Evolutionary conservation across 202 grass and related monocot genomes (phyloP).

Genomic region (Hordeum pubiflorum): DNA sequence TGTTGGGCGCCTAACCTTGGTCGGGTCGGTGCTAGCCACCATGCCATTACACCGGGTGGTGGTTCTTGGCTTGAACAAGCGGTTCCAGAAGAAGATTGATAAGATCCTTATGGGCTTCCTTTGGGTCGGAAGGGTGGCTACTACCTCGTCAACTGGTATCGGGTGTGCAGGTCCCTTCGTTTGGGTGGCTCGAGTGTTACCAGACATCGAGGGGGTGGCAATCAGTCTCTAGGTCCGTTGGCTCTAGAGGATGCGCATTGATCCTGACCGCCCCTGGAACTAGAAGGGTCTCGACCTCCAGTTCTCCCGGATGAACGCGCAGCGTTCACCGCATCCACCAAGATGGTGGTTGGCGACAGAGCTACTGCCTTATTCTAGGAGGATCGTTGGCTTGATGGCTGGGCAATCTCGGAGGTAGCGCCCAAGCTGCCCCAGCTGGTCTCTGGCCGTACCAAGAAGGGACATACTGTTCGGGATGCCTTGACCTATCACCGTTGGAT

Average conservation of each 20-base stretch:
- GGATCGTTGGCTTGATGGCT: background rate
- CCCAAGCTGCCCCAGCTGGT: background rate
- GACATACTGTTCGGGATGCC: background rate
- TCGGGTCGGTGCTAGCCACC: background rate
- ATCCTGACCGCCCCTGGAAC: background rate
- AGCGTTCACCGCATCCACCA: background rate
- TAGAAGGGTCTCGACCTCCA: background rate
- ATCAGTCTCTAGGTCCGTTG: background rate
- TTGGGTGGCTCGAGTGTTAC: background rate
- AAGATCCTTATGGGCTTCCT: background rate
- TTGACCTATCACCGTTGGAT: background rate
- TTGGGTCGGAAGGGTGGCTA: background rate
- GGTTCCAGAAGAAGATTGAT: background rate
- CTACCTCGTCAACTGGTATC: background rate
- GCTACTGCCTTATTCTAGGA: background rate
- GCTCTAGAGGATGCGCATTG: background rate
- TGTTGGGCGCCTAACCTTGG: background rate
- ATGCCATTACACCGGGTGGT: background rate
- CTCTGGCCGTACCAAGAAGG: no score
- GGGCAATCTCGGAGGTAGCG: background rate
- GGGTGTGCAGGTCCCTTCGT: background rate
- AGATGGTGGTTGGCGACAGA: background rate
- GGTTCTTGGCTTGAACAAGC: background rate
- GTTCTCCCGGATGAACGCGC: background rate
- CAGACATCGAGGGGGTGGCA: background rate